Percentiles rank a stretch among this genome's conserved stretches.
Conservation (phyloP, 2,329 filamentous ascomycete species). For the Blastomyces silverae region DNA sequence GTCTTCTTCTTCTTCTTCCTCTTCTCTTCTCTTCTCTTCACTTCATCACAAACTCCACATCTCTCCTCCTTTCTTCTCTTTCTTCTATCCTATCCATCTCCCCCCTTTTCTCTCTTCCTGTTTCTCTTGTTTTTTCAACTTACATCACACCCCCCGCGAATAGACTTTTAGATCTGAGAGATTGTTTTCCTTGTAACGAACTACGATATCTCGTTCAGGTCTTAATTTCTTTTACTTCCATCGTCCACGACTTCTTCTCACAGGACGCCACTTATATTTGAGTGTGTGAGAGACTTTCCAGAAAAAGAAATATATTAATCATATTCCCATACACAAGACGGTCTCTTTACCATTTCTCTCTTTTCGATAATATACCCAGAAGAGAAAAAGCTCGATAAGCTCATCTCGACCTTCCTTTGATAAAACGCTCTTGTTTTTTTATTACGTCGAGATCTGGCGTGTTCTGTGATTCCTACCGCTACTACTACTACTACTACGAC, state of each 20-base stretch:
- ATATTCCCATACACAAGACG: background rate
- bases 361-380: background rate
- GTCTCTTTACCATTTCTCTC: slow-evolving; percentile 8
- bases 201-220: slow-evolving; percentile 18
- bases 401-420: slow-evolving; percentile 2
- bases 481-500: background rate
- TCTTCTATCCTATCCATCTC: background rate
- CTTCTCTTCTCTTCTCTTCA: slow-evolving; percentile 12
- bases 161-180: slow-evolving; percentile 17
- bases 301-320: slow-evolving; percentile 6
- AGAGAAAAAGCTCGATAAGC: background rate
- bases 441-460: slow-evolving; percentile 7
- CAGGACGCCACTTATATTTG: slow-evolving; percentile 15
- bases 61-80: slow-evolving; percentile 9
- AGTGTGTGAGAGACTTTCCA: slow-evolving; percentile 24
- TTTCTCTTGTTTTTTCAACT: slow-evolving; percentile 14
- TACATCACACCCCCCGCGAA: background rate
- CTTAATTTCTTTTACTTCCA: slow-evolving; percentile 27
- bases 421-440: background rate
- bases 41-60: slow-evolving; percentile 4
- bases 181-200: slow-evolving; percentile 11
- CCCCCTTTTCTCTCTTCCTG: slow-evolving; percentile 2
- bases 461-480: slow-evolving; percentile 5
- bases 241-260: slow-evolving; percentile 10
- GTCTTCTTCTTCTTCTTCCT: slow-evolving; percentile 1